Evolutionary conservation across 139 green algal genomes (phyloP), one percentile per base, ranked within the genome.

Genomic region (Micromonas pusilla): DNA sequence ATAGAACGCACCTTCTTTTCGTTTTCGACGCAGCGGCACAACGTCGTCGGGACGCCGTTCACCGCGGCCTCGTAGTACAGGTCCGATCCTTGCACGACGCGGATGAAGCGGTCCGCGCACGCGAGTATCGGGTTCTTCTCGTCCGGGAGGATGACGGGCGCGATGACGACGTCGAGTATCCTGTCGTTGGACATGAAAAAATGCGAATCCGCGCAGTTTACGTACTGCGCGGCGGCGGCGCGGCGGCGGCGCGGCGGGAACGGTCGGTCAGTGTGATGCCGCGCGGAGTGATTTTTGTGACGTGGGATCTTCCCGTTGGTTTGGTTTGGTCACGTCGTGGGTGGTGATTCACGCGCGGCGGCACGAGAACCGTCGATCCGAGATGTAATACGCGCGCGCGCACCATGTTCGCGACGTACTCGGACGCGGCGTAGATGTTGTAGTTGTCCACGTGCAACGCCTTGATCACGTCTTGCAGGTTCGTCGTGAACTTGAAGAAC

Each of bases 401-500:
- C n/a, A n/a, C n/a, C n/a, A n/a, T n/a, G 45, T 57, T 57, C 9
- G 16, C 45, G 45, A 57, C 52, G 74, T 80, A 86, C 62, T 84
- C 79, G 19, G 79, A 79, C n/a, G 72, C 70, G 39, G 79, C 28
- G 53, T 54, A 83, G 28, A 86, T 78, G 62, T 45, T 71, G 21
- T 39, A 25, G 28, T 82, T 74, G 23, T 73, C n/a, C 1, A 84
- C 79, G 34, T 71, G 45, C 28, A 86, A 21, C 3, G 39, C 67
- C 2, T 45, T 33, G 32, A 86, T 82, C 13, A 0, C 1, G 21
- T 86, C 82, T 2, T 73, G 79, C n/a, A 86, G 72, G 75, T 86
- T 82, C 73, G 83, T 90, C 77, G 82, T 87, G 80, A 93, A 93
- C 19, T 76, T 77, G 83, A 93, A 94, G 70, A 94, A 94, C 83